Evolutionary conservation across 352 stramenopile genomes (phyloP), one percentile per base, ranked within the genome.

Genomic region (Globisporangium cylindrosporum): DNA sequence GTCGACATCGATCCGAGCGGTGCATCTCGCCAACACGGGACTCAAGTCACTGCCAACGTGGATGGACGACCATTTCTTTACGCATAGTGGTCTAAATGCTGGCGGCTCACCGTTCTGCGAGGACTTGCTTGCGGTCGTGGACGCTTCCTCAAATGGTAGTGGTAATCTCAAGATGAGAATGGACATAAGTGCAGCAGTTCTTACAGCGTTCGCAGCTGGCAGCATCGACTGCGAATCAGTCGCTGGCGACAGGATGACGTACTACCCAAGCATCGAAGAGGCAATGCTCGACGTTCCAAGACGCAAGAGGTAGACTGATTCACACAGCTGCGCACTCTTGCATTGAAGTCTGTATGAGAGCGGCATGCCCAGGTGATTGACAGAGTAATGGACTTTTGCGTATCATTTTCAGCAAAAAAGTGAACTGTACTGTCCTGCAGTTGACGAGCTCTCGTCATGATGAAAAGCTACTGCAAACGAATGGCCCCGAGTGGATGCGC

Each of bases 31-130:
- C 2, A 48, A 61, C 66, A 71, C 66, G 12, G 25, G 4, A 1
- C n/a, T 71, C 4, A 22, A 34, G 29, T 7, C 53, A 18, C 27
- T 71, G 10, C 51, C 66, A 4, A 27, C 20, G 3, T 68, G 66
- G 66, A 71, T 71, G 48, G 49, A 71, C 54, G 38, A 32, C 4
- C 7, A 7, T 12, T 71, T 71, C 34, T 68, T 71, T 32, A 10
- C 32, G 38, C 59, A 58, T 9, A n/a, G 36, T 8, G 5, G 18
- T 3, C 32, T 68, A 2, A 10, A n/a, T 15, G 66, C 59, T 3
- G 59, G 66, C 29, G 60, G 60, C 5, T 53, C 66, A 12, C 66
- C 59, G 14, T 43, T 71, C 22, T 71, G 66, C 48, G n/a, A 24
- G 4, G 49, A 66, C 4, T 12, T 71, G 9, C 59, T 71, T 9